Conservation (phyloP, 2,329 filamentous ascomycete genomes). For the Pseudocercospora vitis region DNA sequence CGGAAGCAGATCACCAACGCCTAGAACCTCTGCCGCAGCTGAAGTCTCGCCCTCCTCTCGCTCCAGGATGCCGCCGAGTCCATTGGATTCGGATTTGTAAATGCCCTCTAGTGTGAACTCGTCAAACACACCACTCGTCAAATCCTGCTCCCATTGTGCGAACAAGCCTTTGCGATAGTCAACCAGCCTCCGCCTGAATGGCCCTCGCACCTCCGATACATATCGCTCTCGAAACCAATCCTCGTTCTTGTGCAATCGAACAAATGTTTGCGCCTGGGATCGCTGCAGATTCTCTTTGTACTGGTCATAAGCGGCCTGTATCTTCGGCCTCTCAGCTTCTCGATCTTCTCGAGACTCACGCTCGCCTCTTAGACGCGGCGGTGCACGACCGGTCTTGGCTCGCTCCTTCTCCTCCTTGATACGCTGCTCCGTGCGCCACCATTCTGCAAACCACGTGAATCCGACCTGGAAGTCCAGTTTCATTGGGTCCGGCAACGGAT, state of each 20-base stretch:
- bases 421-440: slow-evolving; percentile 80
- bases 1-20: slow-evolving; percentile 86
- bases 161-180: slow-evolving; percentile 78
- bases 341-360: slow-evolving; percentile 71
- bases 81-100: slow-evolving; percentile 89
- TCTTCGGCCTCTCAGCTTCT: slow-evolving; percentile 75
- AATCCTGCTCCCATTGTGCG: slow-evolving; percentile 82
- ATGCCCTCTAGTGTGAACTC: slow-evolving; percentile 93
- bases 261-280: slow-evolving; percentile 70
- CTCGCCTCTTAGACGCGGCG: slow-evolving; percentile 59
- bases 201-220: slow-evolving; percentile 75
- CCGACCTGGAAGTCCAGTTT: slow-evolving; percentile 76
- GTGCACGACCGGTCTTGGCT: slow-evolving; percentile 65
- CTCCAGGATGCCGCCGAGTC: slow-evolving; percentile 78
- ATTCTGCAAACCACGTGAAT: slow-evolving; percentile 82
- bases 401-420: slow-evolving; percentile 81
- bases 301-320: slow-evolving; percentile 66
- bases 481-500: slow-evolving; percentile 71
- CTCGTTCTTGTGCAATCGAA: slow-evolving; percentile 87
- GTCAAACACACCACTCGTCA: slow-evolving; percentile 83
- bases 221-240: slow-evolving; percentile 99
- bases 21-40: slow-evolving; percentile 85
- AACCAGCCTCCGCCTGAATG: slow-evolving; percentile 71
- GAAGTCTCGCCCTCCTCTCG: slow-evolving; percentile 95
- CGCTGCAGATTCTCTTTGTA: slow-evolving; percentile 67